Evolutionary conservation across 2,329 filamentous ascomycete species (phyloP).

Genomic region (Penicillium sp.): DNA sequence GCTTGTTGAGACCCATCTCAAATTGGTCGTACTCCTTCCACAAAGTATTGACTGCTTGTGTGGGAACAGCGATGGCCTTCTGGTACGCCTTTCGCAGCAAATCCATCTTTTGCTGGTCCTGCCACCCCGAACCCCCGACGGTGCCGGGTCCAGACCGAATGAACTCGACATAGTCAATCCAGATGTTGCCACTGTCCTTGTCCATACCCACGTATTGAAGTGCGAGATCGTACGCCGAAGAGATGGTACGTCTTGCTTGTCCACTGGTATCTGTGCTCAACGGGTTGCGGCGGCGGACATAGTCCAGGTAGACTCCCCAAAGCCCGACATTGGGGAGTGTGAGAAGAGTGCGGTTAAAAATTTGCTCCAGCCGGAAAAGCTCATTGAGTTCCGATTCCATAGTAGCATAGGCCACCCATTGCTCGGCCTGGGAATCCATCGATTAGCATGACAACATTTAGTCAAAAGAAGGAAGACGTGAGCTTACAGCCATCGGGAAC

Average conservation of each 20-base stretch:
- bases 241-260: slow-evolving; percentile 69
- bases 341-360: slow-evolving; percentile 76
- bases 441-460: slow-evolving; percentile 24
- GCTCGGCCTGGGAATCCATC: slow-evolving; percentile 63
- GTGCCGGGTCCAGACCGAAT: slow-evolving; percentile 81
- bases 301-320: slow-evolving; percentile 92
- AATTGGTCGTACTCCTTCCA: slow-evolving; percentile 99
- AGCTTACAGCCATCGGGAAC: slow-evolving; percentile 82
- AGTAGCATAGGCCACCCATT: slow-evolving; percentile 83
- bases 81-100: slow-evolving; percentile 87
- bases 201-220: slow-evolving; percentile 86
- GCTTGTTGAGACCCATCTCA: slow-evolving; percentile 88
- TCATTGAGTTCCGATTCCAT: slow-evolving; percentile 88
- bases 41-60: slow-evolving; percentile 70
- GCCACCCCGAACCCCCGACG: slow-evolving; percentile 82
- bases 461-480: not conserved
- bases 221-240: slow-evolving; percentile 86
- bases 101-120: slow-evolving; percentile 98
- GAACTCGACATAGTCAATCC: slow-evolving; percentile 93
- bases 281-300: slow-evolving; percentile 86
- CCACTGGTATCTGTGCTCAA: slow-evolving; percentile 73
- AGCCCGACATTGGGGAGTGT: slow-evolving; percentile 76
- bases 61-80: slow-evolving; percentile 80
- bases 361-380: slow-evolving; percentile 69
- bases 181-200: slow-evolving; percentile 80